Base-by-base conservation (phyloP, 257 asterid species). In the Solanum lignicaule region DNA sequence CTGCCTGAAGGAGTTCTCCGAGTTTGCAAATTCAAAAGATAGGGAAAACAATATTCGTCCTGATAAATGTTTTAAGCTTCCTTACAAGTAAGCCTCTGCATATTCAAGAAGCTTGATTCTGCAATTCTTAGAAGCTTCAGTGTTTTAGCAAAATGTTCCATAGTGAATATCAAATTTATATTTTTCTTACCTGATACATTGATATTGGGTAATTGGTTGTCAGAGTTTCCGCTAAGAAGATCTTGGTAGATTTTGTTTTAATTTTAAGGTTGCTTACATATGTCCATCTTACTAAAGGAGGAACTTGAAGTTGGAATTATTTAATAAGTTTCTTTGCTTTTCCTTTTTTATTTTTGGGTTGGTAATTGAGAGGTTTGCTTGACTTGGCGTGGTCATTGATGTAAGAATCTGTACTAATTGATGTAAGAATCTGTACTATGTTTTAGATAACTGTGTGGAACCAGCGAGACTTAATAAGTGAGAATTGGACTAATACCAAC, bases 1-100 rank as follows among this genome's bases (percentile, higher is more conserved):
- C 88, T 97, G 98, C 94, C 93, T 97, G 10, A 97, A 97, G 95
- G 99, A 97, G 83, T 97, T 97, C 84, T 96, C 99, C 1, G 99
- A 97, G 89, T 97, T 96, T 89, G 99, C 99, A 87, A 93, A 94
- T 94, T 91, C 90, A 36, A 97, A 94, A 91, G 99, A 97, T 91
- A 93, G 94, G 88, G 98, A 95, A 90, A 97, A 94, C 92, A 93
- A 96, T 90, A 92, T 96, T 83, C 98, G 97, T 88, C 94, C 94
- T 78, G 95, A 95, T 41, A 97, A 95, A 90, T 92, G 98, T 86
- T 97, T 97, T 88, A 96, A 94, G 94, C 98, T 97, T 90, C 98
- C 99, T 5, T 95, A 97, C 94, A 96, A 95, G 99, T 97, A 93
- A 94, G 98, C 87, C 68, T 65, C 75, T 32, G 46, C 33, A 52